Conservation (phyloP, 2,329 filamentous ascomycete species). For the Colletotrichum nymphaeae region DNA sequence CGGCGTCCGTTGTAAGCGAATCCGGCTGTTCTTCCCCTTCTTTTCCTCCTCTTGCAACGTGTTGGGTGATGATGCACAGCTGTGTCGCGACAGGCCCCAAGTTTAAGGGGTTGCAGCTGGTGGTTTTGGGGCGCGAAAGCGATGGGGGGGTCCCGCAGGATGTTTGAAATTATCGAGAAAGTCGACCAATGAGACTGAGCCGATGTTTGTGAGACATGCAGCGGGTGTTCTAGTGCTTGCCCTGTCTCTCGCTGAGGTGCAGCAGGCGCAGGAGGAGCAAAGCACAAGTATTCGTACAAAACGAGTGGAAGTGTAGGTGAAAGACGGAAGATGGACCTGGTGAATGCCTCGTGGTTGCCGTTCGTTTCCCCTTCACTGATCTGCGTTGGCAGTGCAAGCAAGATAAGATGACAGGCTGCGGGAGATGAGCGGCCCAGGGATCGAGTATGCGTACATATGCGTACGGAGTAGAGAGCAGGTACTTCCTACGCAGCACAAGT, state of each 20-base stretch:
- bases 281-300: background rate
- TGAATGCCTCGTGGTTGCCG: background rate
- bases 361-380: constrained; percentile 16
- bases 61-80: constrained; percentile 1
- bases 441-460: background rate
- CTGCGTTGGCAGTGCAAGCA: constrained; percentile 25
- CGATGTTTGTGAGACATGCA: constrained; percentile 24
- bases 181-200: constrained; percentile 21
- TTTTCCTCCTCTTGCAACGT: constrained; percentile 23
- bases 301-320: background rate
- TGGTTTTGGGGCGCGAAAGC: constrained; percentile 1
- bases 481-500: background rate
- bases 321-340: constrained; percentile 2
- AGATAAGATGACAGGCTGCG: constrained; percentile 32
- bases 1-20: background rate
- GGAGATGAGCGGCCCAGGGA: constrained; percentile 31
- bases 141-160: constrained; percentile 9
- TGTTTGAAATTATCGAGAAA: constrained; percentile 24
- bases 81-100: constrained; percentile 15
- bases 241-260: constrained; percentile 35
- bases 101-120: constrained; percentile 33
- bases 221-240: constrained; percentile 12
- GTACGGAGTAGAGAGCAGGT: too few relatives aligned
- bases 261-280: constrained; percentile 13
- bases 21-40: constrained; percentile 7